These are phyloP conservation scores for Candida coleopterorum DNA, from an alignment of 805 yeast species.

Conservation along the genomic window DNA sequence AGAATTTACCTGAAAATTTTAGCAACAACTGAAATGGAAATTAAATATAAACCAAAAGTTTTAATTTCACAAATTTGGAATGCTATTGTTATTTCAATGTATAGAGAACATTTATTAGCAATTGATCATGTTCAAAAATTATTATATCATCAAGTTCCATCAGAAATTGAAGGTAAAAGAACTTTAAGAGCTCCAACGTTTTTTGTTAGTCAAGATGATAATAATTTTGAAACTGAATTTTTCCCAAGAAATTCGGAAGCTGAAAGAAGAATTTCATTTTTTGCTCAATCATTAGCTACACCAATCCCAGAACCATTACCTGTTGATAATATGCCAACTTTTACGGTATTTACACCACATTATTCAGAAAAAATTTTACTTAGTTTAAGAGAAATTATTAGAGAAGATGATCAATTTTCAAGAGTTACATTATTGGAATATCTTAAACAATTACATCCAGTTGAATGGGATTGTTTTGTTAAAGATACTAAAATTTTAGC, in stretches of 20 bases:
- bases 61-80: slow-evolving; percentile 98
- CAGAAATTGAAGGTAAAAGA: slow-evolving; percentile 97
- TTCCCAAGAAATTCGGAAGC: slow-evolving; percentile 98
- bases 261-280: slow-evolving; percentile 98
- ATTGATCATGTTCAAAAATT: slow-evolving; percentile 98
- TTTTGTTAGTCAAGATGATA: slow-evolving; percentile 96
- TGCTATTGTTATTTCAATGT: slow-evolving; percentile 98
- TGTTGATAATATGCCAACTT: slow-evolving; percentile 99
- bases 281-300: slow-evolving; percentile 97
- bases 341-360: slow-evolving; percentile 88
- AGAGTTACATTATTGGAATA: slow-evolving; percentile 53
- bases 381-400: slow-evolving; percentile 72
- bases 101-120: slow-evolving; percentile 97
- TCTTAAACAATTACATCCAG: slow-evolving; percentile 50
- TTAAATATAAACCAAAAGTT: slow-evolving; percentile 97
- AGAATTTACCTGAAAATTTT: slow-evolving; percentile 96
- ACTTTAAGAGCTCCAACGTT: slow-evolving; percentile 98
- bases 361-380: slow-evolving; percentile 77
- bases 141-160: slow-evolving; percentile 96
- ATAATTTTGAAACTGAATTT: slow-evolving; percentile 90
- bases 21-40: slow-evolving; percentile 99
- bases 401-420: slow-evolving; percentile 62
- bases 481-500: slow-evolving; percentile 52
- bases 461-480: slow-evolving; percentile 55
- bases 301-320: slow-evolving; percentile 99